Base-by-base conservation (phyloP, 305 asterid genomes). In the Fraxinus nigra region DNA sequence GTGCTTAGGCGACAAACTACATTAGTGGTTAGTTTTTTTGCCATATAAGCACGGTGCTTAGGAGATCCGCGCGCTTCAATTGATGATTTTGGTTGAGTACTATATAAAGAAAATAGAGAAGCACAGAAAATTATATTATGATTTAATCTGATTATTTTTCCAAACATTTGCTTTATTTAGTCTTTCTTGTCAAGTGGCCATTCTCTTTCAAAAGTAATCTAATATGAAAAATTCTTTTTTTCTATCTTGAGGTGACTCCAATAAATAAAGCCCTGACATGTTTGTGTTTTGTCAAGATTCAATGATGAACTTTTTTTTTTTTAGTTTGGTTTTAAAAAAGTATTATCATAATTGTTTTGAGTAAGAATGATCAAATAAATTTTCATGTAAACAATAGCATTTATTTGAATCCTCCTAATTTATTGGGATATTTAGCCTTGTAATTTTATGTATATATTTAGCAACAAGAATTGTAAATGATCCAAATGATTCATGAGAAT, bases 161-260 rank as follows among this genome's bases (percentile, higher is more conserved):
- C 48, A 40, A 79, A 88, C 73, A 76, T 78, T 79, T 78, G 35
- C 78, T 84, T 80, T 79, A 72, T 75, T 85, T 77, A 83, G 74
- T 59, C 72, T 81, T 78, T 82, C 88, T 72, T 79, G 79, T 82
- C 87, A 81, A 59, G 85, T 89, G 88, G 4, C 87, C 89, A 89
- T 69, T 83, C 78, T 77, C 86, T 87, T 87, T 87, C 81, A 75
- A 83, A 84, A 87, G 81, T 82, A 90, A 90, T 89, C 92, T 87
- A 82, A 80, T 83, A 79, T 86, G 76, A 86, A 67, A 70, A 35
- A 51, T 78, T 63, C 34, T 72, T 74, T 84, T 82, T 85, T 87
- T 13, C 67, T 73, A 14, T 65, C 73, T 82, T 89, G 92, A 90
- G 91, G 88, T 88, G 91, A 89, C 95, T 87, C 92, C 92, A 89